phyloP scores from a whole-genome alignment of 2,329 filamentous ascomycete species.

The Knufia fluminis region DNA sequence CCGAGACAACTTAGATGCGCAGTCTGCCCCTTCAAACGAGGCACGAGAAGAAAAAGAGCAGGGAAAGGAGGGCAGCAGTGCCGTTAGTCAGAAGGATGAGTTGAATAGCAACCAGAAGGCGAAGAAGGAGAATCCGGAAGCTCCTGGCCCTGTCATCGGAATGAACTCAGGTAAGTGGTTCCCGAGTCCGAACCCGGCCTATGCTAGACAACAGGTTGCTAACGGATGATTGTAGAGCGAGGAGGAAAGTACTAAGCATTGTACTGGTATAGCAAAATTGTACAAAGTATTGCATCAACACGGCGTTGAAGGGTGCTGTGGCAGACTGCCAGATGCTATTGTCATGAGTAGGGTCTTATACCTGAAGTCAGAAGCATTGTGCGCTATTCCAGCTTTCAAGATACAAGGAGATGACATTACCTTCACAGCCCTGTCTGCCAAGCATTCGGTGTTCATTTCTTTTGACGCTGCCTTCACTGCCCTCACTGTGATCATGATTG shows the following conservation, averaged over 20 bases:
- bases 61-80: constrained; percentile 30
- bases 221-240: neutral
- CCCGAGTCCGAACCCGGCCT: neutral
- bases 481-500: no score
- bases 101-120: constrained; percentile 31
- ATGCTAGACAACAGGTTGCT: neutral
- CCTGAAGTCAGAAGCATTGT: no score
- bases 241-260: neutral
- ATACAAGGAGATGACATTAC: no score
- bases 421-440: no score
- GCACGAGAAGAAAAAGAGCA: constrained; percentile 29
- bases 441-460: no score
- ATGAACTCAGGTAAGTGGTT: constrained; percentile 42
- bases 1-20: constrained; percentile 30
- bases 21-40: constrained; percentile 23
- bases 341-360: no score
- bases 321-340: no score
- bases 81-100: constrained; percentile 34
- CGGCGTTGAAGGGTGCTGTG: no score
- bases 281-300: no score
- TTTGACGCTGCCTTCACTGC: no score
- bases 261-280: neutral
- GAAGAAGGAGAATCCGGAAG: constrained; percentile 41
- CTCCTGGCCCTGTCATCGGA: constrained; percentile 44
- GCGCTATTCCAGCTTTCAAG: no score